Evolutionary conservation across 306 rosid species (phyloP).

Genomic region (Corylus americana): DNA sequence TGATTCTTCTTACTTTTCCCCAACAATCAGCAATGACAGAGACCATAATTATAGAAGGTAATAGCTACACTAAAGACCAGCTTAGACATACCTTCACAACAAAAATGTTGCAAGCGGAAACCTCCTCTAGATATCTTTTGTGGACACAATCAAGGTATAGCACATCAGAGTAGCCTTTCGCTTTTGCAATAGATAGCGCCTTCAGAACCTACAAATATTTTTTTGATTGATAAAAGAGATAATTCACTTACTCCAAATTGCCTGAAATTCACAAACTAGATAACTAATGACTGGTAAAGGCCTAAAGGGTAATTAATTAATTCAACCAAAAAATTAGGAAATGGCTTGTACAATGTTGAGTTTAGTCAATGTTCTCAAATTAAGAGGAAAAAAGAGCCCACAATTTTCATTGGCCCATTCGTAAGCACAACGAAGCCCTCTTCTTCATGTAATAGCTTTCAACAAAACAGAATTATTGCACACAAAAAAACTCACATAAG

Average conservation of each 20-base stretch:
- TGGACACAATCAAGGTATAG: constrained; percentile 89
- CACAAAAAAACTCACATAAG: background rate
- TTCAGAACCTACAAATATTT: constrained; percentile 63
- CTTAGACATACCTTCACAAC: constrained; percentile 80
- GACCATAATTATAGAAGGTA: background rate
- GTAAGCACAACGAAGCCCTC: background rate
- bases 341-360: background rate
- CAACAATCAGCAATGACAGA: background rate
- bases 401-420: background rate
- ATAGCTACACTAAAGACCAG: constrained; percentile 12
- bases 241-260: background rate
- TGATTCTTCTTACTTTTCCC: background rate
- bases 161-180: constrained; percentile 90
- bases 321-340: background rate
- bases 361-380: background rate
- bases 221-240: constrained; percentile 14
- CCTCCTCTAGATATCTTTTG: constrained; percentile 95
- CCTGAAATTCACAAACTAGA: constrained; percentile 4
- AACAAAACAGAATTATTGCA: background rate
- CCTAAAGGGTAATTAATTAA: background rate
- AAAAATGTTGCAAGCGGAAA: constrained; percentile 93
- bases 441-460: background rate
- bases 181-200: constrained; percentile 92
- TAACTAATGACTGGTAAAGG: background rate
- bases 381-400: background rate